Evolutionary conservation across 306 rosid genomes (phyloP), one percentile per base, ranked within the genome.

Genomic region (Vicia faba): DNA sequence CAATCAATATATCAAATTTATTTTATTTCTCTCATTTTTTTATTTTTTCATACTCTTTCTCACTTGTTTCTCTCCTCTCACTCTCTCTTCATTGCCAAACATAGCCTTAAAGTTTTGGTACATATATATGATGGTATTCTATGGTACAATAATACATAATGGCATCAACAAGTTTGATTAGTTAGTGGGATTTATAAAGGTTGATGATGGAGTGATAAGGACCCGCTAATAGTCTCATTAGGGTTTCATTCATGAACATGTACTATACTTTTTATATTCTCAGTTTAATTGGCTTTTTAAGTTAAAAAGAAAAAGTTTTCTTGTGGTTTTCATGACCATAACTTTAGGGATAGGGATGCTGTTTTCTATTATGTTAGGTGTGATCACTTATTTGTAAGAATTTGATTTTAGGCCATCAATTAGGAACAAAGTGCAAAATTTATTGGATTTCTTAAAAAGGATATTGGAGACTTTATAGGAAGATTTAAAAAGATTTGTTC

Each of bases 121-220:
- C 9, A 41, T 41, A 11, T 40, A 40, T 12, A 3, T 7, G 4
- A 15, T 48, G 26, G 54, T 55, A 55, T 55, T 55, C 25, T 55
- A 26, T 4, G 26, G 26, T 23, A 55, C 61, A 33, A 7, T 33
- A 9, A 10, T 23, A 55, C 61, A 25, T 55, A 26, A 3, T 8
- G 44, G 60, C 53, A 61, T 44, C 19, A 14, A 28, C 50, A 38
- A 19, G 54, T 62, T 61, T 77, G 69, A 6, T 48, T 48, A 11
- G 71, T 41, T 20, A 75, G 71, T 53, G 9, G 78, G 61, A 64
- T 76, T 64, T 64, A 53, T 10, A 7, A 40, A 10, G 39, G 51
- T 70, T 69, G 46, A 31, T 8, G 26, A 43, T 25, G 70, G 43
- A 69, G 76, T 75, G 60, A 38, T n/a, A 68, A 70, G 68, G 61